phyloP scores from a whole-genome alignment of 495 filamentous ascomycete species.

The Aspergillus carlsbadensis region DNA sequence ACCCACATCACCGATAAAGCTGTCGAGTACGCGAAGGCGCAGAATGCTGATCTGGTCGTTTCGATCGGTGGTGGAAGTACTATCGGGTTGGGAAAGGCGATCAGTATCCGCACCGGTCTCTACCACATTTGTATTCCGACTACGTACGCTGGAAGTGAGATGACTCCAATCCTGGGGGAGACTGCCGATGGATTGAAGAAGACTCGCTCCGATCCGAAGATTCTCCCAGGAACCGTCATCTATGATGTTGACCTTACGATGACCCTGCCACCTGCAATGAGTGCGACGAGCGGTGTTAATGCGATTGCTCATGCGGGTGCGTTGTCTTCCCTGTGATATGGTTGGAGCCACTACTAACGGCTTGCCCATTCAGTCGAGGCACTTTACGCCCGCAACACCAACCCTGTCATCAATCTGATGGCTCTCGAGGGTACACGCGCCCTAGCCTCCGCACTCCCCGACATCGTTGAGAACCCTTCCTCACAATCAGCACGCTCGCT shows the following conservation, averaged over 20 bases:
- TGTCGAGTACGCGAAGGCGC: constrained; percentile 47
- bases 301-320: constrained; percentile 66
- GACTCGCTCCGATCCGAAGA: constrained; percentile 62
- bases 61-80: constrained; percentile 67
- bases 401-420: constrained; percentile 58
- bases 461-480: constrained; percentile 50
- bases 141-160: constrained; percentile 69
- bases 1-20: constrained; percentile 62
- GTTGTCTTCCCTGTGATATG: constrained; percentile 3
- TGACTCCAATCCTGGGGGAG: constrained; percentile 69
- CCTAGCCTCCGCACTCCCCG: constrained; percentile 55
- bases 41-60: constrained; percentile 53
- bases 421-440: constrained; percentile 56
- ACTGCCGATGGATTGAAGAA: constrained; percentile 63
- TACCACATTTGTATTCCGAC: constrained; percentile 67
- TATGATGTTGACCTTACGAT: constrained; percentile 70
- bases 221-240: constrained; percentile 64
- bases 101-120: constrained; percentile 62
- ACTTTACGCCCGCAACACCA: constrained; percentile 62
- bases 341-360: background rate
- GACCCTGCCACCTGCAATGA: constrained; percentile 59
- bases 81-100: constrained; percentile 65
- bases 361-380: constrained; percentile 53
- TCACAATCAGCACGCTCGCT: constrained; percentile 51
- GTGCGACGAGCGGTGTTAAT: constrained; percentile 65